Evolutionary conservation across 805 yeast genomes (phyloP), one percentile per base, ranked within the genome.

Genomic region (Komagataella pastoris): DNA sequence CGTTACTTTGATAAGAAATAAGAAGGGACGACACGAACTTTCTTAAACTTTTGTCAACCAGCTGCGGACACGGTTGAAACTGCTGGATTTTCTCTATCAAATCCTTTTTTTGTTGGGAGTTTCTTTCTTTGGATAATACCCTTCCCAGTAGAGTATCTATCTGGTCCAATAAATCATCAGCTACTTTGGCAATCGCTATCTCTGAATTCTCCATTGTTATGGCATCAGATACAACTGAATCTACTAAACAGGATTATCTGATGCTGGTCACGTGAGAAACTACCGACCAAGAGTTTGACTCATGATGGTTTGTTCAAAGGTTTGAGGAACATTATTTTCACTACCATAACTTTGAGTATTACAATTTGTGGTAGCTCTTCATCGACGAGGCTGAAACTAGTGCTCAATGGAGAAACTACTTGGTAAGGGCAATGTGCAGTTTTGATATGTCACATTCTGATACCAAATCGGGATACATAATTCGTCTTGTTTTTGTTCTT

Each of bases 21-120:
- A 69, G 55, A 10, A 77, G 53, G 0, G 18, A 47, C 2, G 57
- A 61, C 2, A 76, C 59, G 54, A 71, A 72, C 1, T 43, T 12
- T 1, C 62, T 58, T n/a, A 80, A 60, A 7, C 62, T 56, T 0
- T 59, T 47, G 57, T 80, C 84, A 3, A 81, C 60, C 14, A 78
- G 64, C 51, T 73, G 77, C 0, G 85, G 85, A 46, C 66, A 67
- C 3, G 75, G 72, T 58, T 79, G 83, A 55, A 79, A 80, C 55
- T 76, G 77, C 49, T 75, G 70, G 19, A 77, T 68, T 6, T 59
- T 55, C 3, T 53, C 48, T 18, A 62, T 49, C 7, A 68, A 50
- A 6, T 53, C 53, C 40, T 30, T 30, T 8, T 30, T n/a, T n/a
- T 21, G 36, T 12, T 19, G 47, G 14, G 23, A 18, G 2, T 6